These are phyloP conservation scores for Amanita thiersii DNA, from an alignment of 768 basidiomycete genomes.

Conservation along the genomic window DNA sequence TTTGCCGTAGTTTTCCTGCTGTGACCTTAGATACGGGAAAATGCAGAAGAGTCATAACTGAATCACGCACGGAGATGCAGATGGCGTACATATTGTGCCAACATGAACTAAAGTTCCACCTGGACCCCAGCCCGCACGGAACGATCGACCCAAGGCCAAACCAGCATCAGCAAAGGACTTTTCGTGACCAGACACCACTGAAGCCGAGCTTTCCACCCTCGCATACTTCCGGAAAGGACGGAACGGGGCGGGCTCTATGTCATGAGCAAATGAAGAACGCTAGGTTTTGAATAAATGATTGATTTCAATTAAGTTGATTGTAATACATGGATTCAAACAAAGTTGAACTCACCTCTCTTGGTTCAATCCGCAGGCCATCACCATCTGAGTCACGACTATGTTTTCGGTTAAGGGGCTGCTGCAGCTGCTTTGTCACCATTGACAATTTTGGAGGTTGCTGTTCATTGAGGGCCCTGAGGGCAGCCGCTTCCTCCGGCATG, in stretches of 20 bases:
- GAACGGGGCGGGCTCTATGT: constrained; percentile 57
- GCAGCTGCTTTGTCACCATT: constrained; percentile 27
- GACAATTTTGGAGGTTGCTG: constrained; percentile 20
- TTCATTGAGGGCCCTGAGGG: constrained; percentile 38
- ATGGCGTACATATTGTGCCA: constrained; percentile 64
- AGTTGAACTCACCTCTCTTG: constrained; percentile 45
- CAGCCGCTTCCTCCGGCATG: constrained; percentile 64
- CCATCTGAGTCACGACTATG: constrained; percentile 76
- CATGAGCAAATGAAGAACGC: constrained; percentile 76
- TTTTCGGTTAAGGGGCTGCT: constrained; percentile 43
- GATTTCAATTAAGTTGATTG: not conserved
- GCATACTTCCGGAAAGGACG: constrained; percentile 78
- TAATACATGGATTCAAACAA: constrained; percentile 6
- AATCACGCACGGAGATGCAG: constrained; percentile 40
- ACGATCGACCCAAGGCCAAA: constrained; percentile 77
- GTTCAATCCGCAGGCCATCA: constrained; percentile 52
- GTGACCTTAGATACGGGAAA: constrained; percentile 8
- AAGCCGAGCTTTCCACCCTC: constrained; percentile 61
- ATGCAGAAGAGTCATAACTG: not conserved
- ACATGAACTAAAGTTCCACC: constrained; percentile 67
- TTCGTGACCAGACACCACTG: constrained; percentile 58
- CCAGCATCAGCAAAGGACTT: constrained; percentile 72
- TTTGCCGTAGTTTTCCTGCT: constrained; percentile 49
- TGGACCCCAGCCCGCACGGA: constrained; percentile 88
- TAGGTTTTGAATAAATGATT: constrained; percentile 19